Base-by-base conservation (phyloP, 164 flowering plant genomes). In the Dillenia suffruticosa region DNA sequence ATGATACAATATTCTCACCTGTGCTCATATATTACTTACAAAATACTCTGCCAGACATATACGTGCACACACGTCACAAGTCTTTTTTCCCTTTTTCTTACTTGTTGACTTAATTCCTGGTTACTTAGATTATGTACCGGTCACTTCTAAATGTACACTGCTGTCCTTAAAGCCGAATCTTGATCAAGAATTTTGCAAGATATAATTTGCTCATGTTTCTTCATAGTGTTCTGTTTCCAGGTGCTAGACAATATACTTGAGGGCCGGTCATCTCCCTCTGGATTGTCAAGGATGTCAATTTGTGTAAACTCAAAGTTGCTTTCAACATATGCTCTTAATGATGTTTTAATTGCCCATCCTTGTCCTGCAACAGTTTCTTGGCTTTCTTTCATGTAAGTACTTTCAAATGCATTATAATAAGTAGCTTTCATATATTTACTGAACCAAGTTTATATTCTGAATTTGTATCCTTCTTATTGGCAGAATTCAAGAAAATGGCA, bases 301-400 rank as follows among this genome's bases (percentile, higher is more conserved):
- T 19, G 57, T 58, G 58, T 87, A 17, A 94, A 94, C 66, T 76
- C 81, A 55, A 65, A 75, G 52, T 59, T 9, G 45, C 68, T 86
- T 49, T 49, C 85, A 19, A 76, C 85, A 7, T 78, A 68, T 75
- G 93, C 96, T 64, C 89, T 91, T 45, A 94, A 91, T 70, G 99
- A 94, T 67, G 57, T 91, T 63, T 70, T 94, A 51, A 71, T 89
- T 65, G 88, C 96, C 19, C 90, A 91, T 64, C 92, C 95, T 16
- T 86, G 92, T 75, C 99, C 99, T 45, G 95, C 97, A 9, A 48
- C 90, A 45, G 79, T 82, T 63, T 94, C 99, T 64, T 74, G 90
- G 62, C 88, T 91, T 74, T 94, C 99, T 62, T 87, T 86, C 77
- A 81, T 67, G 97, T 89, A 66, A 78, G 14, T 10, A 32, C 9